phyloP scores from a whole-genome alignment of 352 stramenopile genomes.

The Pythium volutum region DNA sequence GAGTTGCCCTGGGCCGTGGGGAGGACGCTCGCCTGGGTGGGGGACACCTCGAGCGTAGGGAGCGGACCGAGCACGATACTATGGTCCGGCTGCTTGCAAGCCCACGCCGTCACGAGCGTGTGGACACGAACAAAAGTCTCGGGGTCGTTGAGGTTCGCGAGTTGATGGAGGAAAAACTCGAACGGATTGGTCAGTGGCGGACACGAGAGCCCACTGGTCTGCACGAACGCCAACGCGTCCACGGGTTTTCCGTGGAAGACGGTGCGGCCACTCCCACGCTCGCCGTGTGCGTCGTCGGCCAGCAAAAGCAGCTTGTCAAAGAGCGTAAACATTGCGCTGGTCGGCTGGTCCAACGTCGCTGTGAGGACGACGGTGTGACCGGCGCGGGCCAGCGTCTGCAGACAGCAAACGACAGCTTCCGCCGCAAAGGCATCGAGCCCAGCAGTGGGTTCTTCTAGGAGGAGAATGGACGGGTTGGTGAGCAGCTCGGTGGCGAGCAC shows the following conservation, averaged over 20 bases:
- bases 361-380: constrained; percentile 83
- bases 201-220: constrained; percentile 19
- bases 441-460: constrained; percentile 83
- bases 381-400: constrained; percentile 48
- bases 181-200: constrained; percentile 30
- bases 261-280: constrained; percentile 53
- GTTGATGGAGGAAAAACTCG: constrained; percentile 30
- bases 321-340: constrained; percentile 51
- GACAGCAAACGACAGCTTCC: constrained; percentile 31
- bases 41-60: background rate
- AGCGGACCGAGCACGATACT: too few species aligned
- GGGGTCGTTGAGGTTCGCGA: background rate
- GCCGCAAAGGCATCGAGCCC: constrained; percentile 57
- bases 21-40: background rate
- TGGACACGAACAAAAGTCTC: constrained; percentile 18
- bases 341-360: constrained; percentile 62
- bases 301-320: constrained; percentile 63
- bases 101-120: constrained; percentile 14
- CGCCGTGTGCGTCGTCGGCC: constrained; percentile 21
- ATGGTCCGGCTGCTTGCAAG: background rate
- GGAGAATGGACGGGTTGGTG: constrained; percentile 69
- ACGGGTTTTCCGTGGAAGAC: constrained; percentile 45
- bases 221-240: constrained; percentile 30
- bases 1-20: background rate
- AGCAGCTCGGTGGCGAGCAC: constrained; percentile 82